Percentiles rank a stretch among this genome's conserved stretches.
Conservation (phyloP, 192 early-diverging fungal genomes). For the Allomyces javanicus region DNA sequence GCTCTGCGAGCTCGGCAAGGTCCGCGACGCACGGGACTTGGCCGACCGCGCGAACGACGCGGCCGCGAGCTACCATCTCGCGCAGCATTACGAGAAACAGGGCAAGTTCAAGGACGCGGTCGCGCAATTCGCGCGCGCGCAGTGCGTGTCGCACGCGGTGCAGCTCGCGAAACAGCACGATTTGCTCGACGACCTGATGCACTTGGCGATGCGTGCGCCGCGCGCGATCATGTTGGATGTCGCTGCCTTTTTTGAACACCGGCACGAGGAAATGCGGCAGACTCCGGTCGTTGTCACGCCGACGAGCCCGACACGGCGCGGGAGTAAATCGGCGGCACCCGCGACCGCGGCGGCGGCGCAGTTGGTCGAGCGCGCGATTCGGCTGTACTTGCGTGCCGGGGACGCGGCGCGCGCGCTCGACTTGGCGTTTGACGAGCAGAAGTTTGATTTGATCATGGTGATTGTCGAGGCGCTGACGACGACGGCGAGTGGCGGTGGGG, state of each 20-base stretch:
- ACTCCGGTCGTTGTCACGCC: no score
- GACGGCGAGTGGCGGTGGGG: not conserved
- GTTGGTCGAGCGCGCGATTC: not conserved
- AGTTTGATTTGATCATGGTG: not conserved
- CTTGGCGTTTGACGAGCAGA: not conserved
- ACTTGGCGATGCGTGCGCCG: conserved; percentile 23
- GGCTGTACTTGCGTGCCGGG: not conserved
- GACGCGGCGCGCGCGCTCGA: not conserved
- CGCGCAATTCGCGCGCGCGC: conserved; percentile 20
- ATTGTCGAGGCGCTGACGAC: not conserved
- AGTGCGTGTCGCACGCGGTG: conserved; percentile 25
- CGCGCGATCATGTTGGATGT: conserved; percentile 24
- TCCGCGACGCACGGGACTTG: conserved; percentile 20
- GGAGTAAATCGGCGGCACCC: not conserved
- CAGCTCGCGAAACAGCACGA: conserved; percentile 28
- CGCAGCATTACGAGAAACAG: conserved; percentile 23
- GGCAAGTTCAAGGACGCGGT: conserved; percentile 24
- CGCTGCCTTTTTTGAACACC: conserved; percentile 14
- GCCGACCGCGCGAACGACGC: conserved; percentile 9
- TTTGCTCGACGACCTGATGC: conserved; percentile 22
- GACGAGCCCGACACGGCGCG: no score
- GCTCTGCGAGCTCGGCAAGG: conserved; percentile 20
- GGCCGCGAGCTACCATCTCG: conserved; percentile 25
- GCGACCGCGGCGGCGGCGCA: not conserved
- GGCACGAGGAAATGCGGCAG: conserved; percentile 1